Conservation (phyloP, 2,329 filamentous ascomycete genomes). For the Pestalotiopsis sp. region DNA sequence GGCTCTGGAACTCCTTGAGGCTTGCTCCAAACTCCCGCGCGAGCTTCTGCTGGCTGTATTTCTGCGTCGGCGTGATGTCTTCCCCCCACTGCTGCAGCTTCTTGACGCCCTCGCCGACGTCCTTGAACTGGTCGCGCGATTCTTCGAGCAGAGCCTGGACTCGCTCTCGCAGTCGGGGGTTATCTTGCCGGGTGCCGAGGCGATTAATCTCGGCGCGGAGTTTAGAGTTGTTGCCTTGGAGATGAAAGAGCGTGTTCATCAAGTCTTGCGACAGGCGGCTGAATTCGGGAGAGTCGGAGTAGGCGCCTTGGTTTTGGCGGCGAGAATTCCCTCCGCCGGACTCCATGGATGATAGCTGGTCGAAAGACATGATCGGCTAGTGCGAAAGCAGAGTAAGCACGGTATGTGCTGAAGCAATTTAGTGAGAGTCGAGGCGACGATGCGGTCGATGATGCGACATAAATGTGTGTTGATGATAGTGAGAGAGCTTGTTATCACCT, state of each 20-base stretch:
- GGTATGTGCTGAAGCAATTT: background rate
- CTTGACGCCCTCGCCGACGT: constrained; percentile 92
- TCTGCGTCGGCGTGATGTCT: constrained; percentile 71
- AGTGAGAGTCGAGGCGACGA: background rate
- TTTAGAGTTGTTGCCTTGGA: constrained; percentile 85
- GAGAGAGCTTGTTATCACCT: background rate
- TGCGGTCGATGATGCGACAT: background rate
- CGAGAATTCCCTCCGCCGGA: constrained; percentile 55
- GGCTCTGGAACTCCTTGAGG: constrained; percentile 84
- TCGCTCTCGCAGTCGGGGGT: constrained; percentile 83
- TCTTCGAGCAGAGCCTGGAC: constrained; percentile 87
- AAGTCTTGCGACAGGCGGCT: constrained; percentile 77
- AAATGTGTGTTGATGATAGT: background rate
- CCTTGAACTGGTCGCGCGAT: constrained; percentile 82
- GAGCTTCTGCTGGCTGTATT: constrained; percentile 93
- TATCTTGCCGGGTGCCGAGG: constrained; percentile 88
- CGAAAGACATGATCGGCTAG: constrained; percentile 76
- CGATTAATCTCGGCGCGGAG: constrained; percentile 82
- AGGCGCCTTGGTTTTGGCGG: constrained; percentile 63
- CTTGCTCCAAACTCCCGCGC: constrained; percentile 90
- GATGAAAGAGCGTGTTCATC: constrained; percentile 83
- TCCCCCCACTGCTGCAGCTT: constrained; percentile 73
- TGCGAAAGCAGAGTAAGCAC: background rate
- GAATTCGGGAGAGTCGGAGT: constrained; percentile 92
- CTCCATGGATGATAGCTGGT: constrained; percentile 82